phyloP scores from a whole-genome alignment of 116 monocot species.

The Dioscorea cayenensis region DNA sequence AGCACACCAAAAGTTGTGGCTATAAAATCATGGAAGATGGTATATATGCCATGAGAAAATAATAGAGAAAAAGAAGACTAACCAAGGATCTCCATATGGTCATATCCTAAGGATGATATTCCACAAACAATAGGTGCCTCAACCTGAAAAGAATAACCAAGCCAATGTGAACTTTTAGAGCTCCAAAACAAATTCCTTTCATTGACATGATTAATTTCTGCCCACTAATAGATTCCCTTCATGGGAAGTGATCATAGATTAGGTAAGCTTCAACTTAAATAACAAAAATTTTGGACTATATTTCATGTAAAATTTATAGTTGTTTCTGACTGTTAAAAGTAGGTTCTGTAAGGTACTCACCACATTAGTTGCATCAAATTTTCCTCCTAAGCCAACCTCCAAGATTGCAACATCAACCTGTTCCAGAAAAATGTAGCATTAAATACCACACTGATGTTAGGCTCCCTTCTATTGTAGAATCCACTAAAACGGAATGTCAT shows the following conservation, averaged over 20 bases:
- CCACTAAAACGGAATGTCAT: too few relatives aligned
- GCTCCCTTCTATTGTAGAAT: too few relatives aligned
- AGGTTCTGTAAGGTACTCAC: conserved; percentile 21
- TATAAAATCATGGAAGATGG: neutral
- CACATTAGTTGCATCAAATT: conserved; percentile 93
- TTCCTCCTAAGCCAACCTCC: conserved; percentile 94
- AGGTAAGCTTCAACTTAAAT: neutral
- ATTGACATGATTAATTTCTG: neutral
- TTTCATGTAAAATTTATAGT: neutral
- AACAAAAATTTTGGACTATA: too few relatives aligned
- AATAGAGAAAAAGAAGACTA: conserved; percentile 12
- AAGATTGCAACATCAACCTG: conserved; percentile 96
- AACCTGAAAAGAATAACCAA: conserved; percentile 40
- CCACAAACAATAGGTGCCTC: conserved; percentile 82
- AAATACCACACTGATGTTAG: neutral
- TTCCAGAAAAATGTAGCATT: conserved; percentile 6
- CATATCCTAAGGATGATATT: conserved; percentile 88
- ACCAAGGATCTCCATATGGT: conserved; percentile 99
- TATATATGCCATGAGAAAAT: neutral
- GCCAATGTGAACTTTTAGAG: neutral
- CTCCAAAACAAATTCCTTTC: neutral
- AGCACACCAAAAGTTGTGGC: neutral
- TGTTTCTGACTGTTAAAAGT: neutral
- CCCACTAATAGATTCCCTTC: neutral
- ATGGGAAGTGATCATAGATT: neutral